A percentile compares a stretch with the other conserved stretches of the same genome.
Conservation (phyloP, 495 filamentous ascomycete species). For the Tuber borchii region DNA sequence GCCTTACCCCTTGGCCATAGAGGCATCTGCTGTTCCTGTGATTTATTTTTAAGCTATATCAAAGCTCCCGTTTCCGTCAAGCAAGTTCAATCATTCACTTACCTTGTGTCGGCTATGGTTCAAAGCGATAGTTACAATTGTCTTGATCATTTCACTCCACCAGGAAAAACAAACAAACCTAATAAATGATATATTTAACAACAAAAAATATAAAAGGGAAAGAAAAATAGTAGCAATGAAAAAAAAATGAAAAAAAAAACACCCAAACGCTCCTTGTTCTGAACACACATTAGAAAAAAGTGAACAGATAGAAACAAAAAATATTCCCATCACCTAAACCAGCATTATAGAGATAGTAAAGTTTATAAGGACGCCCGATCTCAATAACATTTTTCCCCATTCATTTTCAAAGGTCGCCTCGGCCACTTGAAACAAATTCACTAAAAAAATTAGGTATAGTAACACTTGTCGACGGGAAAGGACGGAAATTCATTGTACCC, state of each 20-base stretch:
- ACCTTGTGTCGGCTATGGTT: background rate
- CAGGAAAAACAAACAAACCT: conserved; percentile 3
- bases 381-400: background rate
- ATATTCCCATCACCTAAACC: background rate
- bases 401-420: background rate
- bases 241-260: conserved; percentile 8
- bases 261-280: conserved; percentile 10
- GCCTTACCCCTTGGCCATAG: conserved; percentile 6
- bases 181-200: conserved; percentile 4
- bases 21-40: background rate
- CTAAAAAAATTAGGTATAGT: conserved; percentile 3
- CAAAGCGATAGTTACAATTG: background rate
- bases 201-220: background rate
- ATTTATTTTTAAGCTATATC: background rate
- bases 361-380: background rate
- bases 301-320: conserved; percentile 7
- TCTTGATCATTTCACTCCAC: background rate
- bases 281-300: conserved; percentile 8
- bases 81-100: background rate
- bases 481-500: conserved; percentile 34
- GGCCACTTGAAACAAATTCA: background rate
- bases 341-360: background rate
- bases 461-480: background rate
- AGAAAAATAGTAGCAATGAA: conserved; percentile 8
- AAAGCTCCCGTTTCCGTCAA: background rate